Evolutionary conservation across 371 early-diverging fungal species (phyloP), one percentile per base, ranked within the genome.

Genomic region (Mortierella sp.): DNA sequence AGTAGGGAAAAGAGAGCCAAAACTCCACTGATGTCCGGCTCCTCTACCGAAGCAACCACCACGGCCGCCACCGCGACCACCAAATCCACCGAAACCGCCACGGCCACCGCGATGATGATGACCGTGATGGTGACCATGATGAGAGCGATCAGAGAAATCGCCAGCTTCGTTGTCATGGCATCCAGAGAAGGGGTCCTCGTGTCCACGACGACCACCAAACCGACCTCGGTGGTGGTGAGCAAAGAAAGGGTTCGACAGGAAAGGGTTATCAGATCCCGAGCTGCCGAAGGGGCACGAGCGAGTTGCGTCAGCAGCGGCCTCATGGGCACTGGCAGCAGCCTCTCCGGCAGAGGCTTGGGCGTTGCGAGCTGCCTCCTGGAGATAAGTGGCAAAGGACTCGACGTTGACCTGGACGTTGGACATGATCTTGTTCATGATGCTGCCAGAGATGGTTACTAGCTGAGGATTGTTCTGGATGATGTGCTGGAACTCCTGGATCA

Each of bases 391-490:
- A 38, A 84, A 84, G 6, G 84, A 80, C 49, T 84, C 84, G 48
- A 84, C 72, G 68, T 84, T 84, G 60, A 84, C 84, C 43, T 81
- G 75, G 74, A 84, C 84, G 35, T 84, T 75, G 74, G 68, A 74
- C 65, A 81, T 2, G 35, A 84, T 80, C 76, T 85, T 75, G 60
- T 76, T 70, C 81, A 85, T 75, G 72, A 85, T 81, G 41, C 76
- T 74, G 8, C 81, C 79, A n/a, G 82, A 74, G 16, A 85, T 60
- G 10, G 54, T 35, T 0, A 85, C 81, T 32, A 85, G 27, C 58
- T 85, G 85, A 1, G 85, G 85, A 72, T 85, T 85, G 77, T 79
- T 85, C 51, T 81, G 79, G 68, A 85, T 85, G 43, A 85, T 79
- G 38, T 81, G 76, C 70, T 85, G 85, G 75, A 85, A 85, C 58